Evolutionary conservation across 768 basidiomycete genomes (phyloP).

Genomic region (Suillus spraguei): DNA sequence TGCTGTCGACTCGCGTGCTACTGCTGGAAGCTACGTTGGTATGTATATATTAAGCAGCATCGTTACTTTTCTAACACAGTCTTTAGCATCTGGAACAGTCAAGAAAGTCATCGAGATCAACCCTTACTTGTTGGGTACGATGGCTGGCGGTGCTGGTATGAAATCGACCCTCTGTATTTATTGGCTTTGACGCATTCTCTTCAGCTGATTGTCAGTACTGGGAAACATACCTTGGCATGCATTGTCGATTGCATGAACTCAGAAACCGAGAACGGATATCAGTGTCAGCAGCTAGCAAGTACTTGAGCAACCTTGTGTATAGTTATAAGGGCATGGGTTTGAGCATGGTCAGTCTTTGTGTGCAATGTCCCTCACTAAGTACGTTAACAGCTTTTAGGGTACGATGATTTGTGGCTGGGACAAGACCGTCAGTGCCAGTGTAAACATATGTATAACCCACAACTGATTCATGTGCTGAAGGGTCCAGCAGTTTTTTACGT

Average conservation of each 20-base stretch:
- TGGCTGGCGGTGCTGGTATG: constrained; percentile 98
- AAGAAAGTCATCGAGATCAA: constrained; percentile 99
- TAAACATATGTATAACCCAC: neutral
- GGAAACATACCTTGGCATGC: constrained; percentile 99
- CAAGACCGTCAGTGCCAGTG: constrained; percentile 71
- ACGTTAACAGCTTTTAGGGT: constrained; percentile 53
- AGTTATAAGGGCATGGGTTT: constrained; percentile 99
- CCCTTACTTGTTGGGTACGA: constrained; percentile 97
- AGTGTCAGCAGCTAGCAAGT: constrained; percentile 98
- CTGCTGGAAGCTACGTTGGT: constrained; percentile 97
- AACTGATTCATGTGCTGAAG: constrained; percentile 37
- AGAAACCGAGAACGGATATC: constrained; percentile 97
- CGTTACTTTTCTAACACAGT: neutral
- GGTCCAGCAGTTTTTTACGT: constrained; percentile 97
- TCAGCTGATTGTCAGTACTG: constrained; percentile 95
- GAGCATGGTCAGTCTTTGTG: constrained; percentile 74
- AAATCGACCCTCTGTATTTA: constrained; percentile 18
- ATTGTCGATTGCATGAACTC: constrained; percentile 95
- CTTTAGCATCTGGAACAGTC: constrained; percentile 89
- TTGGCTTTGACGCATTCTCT: constrained; percentile 13
- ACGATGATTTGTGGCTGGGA: constrained; percentile 99
- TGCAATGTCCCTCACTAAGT: constrained; percentile 4
- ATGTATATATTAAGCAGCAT: constrained; percentile 27
- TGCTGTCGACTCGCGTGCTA: constrained; percentile 98
- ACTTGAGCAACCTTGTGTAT: constrained; percentile 96